Evolutionary conservation across 192 early-diverging fungal species (phyloP).

Genomic region (Mortierella alpina): DNA sequence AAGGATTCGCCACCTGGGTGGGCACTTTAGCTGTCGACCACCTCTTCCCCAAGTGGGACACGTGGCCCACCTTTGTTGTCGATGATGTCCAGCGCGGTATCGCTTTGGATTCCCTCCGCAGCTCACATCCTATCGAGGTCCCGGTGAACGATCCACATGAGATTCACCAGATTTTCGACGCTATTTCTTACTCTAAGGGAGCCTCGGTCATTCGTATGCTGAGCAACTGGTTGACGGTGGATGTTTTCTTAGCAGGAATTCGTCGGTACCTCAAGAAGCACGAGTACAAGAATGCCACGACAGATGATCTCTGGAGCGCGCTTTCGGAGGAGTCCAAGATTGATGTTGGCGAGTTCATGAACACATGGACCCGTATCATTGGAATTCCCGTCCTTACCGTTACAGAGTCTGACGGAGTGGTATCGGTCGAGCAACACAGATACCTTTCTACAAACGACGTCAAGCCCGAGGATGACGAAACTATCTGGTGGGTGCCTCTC

Average conservation of each 20-base stretch:
- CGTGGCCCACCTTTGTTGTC: constrained; percentile 87
- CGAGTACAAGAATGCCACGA: constrained; percentile 87
- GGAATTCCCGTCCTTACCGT: constrained; percentile 87
- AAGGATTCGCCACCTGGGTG: constrained; percentile 98
- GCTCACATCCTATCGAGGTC: constrained; percentile 94
- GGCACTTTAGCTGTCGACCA: constrained; percentile 89
- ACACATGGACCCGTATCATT: constrained; percentile 85
- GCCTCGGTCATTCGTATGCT: constrained; percentile 96
- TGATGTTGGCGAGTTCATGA: constrained; percentile 88
- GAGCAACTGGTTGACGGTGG: constrained; percentile 75
- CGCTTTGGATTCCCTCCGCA: constrained; percentile 83
- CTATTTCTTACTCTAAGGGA: constrained; percentile 91
- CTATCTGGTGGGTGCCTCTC: constrained; percentile 91
- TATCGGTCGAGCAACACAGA: constrained; percentile 84
- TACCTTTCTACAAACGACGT: constrained; percentile 88
- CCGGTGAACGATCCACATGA: constrained; percentile 84
- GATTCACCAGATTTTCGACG: constrained; percentile 96
- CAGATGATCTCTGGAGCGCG: constrained; percentile 88
- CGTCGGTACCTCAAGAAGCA: constrained; percentile 85
- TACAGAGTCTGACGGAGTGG: constrained; percentile 59
- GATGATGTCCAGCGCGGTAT: constrained; percentile 82
- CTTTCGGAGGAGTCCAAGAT: constrained; percentile 81
- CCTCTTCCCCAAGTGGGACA: constrained; percentile 93
- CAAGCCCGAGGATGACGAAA: constrained; percentile 82
- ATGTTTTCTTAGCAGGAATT: constrained; percentile 78